Conservation (phyloP, 179 eudicot species). For the Heliamphora pulchella region DNA sequence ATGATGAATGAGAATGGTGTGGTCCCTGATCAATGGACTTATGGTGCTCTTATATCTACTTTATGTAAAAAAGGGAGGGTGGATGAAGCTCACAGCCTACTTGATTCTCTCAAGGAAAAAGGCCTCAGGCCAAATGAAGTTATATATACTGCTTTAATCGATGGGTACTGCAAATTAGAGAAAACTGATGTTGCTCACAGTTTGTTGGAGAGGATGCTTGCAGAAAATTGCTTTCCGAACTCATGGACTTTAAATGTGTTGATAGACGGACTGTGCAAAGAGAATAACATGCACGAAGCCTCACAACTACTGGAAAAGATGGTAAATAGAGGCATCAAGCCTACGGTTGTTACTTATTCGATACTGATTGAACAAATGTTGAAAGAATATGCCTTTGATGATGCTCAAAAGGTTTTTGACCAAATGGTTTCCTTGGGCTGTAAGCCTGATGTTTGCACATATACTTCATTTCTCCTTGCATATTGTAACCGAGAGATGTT, state of each 20-base stretch:
- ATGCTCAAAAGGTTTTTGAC: constrained; percentile 46
- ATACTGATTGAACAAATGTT: constrained; percentile 58
- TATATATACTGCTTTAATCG: constrained; percentile 45
- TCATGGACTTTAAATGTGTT: constrained; percentile 44
- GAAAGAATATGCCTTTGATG: constrained; percentile 55
- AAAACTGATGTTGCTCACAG: constrained; percentile 37
- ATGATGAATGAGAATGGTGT: constrained; percentile 47
- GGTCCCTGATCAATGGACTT: constrained; percentile 60
- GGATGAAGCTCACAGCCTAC: constrained; percentile 39
- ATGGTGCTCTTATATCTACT: constrained; percentile 43
- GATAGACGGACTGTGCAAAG: constrained; percentile 55
- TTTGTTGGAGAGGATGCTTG: constrained; percentile 44
- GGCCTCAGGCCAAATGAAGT: constrained; percentile 53
- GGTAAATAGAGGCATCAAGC: constrained; percentile 44
- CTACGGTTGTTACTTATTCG: constrained; percentile 45
- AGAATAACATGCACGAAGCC: constrained; percentile 38
- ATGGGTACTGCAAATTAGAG: constrained; percentile 45
- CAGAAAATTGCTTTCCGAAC: constrained; percentile 49
- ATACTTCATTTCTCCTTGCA: constrained; percentile 69
- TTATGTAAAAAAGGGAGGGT: constrained; percentile 48
- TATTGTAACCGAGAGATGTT: constrained; percentile 58
- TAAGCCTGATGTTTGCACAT: constrained; percentile 69
- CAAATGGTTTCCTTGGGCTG: constrained; percentile 53
- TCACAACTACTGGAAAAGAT: constrained; percentile 31
- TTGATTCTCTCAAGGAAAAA: constrained; percentile 43